phyloP scores from a whole-genome alignment of 495 filamentous ascomycete species.

The Massariosphaeria phaeospora region DNA sequence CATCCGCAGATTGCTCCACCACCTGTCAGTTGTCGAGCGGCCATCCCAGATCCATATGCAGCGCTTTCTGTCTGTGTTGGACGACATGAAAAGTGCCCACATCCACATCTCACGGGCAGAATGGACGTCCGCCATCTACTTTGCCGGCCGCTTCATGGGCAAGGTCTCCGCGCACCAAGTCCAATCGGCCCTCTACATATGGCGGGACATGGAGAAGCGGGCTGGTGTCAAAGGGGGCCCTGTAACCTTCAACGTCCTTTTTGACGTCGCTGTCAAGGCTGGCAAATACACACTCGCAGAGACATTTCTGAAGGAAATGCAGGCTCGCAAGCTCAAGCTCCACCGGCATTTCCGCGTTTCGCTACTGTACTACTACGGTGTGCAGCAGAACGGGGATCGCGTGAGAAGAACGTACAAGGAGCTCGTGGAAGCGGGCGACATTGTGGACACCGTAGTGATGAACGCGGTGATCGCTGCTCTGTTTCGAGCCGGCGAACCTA shows the following conservation, averaged over 20 bases:
- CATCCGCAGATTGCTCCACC: slow-evolving; percentile 61
- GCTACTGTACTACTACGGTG: slow-evolving; percentile 76
- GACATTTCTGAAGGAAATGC: slow-evolving; percentile 78
- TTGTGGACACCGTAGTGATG: slow-evolving; percentile 81
- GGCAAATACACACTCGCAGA: slow-evolving; percentile 77
- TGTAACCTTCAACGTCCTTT: slow-evolving; percentile 86
- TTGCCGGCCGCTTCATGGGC: slow-evolving; percentile 66
- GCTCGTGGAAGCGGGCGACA: slow-evolving; percentile 73
- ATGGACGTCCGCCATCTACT: slow-evolving; percentile 80
- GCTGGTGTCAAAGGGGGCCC: slow-evolving; percentile 58
- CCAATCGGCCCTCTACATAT: slow-evolving; percentile 69
- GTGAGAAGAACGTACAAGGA: slow-evolving; percentile 67
- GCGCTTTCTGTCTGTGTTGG: slow-evolving; percentile 75
- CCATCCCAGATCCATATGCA: slow-evolving; percentile 60
- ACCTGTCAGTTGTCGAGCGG: slow-evolving; percentile 58
- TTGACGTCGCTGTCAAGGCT: slow-evolving; percentile 79
- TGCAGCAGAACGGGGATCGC: slow-evolving; percentile 60
- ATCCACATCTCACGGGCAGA: slow-evolving; percentile 60
- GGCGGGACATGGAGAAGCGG: slow-evolving; percentile 81
- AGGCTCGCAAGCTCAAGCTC: slow-evolving; percentile 55
- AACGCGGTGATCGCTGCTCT: slow-evolving; percentile 80
- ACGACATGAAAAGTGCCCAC: slow-evolving; percentile 67
- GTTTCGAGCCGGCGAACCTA: slow-evolving; percentile 63
- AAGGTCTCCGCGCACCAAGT: slow-evolving; percentile 59
- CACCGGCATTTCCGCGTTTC: slow-evolving; percentile 72